Evolutionary conservation across 345 rosid genomes (phyloP).

Genomic region (Eucalyptus virginea): DNA sequence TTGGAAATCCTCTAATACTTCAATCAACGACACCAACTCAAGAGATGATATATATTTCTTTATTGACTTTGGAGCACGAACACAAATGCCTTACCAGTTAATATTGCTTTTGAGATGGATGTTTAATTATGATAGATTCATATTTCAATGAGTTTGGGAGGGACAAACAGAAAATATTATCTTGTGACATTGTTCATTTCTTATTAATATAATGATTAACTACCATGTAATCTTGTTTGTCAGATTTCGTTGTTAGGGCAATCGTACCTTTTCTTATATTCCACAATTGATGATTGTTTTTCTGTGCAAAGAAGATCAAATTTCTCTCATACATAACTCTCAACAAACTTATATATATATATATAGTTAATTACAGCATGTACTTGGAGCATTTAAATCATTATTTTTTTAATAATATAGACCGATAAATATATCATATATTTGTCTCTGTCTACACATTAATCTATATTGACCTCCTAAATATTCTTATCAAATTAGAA

Average conservation of each 20-base stretch:
- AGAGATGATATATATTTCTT: not conserved
- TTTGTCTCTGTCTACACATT: not conserved
- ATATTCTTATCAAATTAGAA: not conserved
- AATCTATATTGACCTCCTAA: not conserved
- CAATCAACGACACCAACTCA: not conserved
- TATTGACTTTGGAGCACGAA: not conserved
- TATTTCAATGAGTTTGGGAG: not conserved
- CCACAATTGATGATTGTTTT: not conserved
- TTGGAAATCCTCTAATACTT: not conserved
- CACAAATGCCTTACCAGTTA: not conserved
- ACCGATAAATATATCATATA: not conserved
- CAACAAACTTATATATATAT: not conserved
- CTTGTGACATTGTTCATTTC: not conserved
- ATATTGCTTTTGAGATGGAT: not conserved
- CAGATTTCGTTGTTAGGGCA: not conserved
- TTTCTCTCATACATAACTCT: not conserved
- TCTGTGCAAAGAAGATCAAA: not conserved
- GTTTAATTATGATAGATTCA: not conserved
- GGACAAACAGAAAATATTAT: not conserved
- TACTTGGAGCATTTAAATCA: not conserved
- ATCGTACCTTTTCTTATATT: not conserved
- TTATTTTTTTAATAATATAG: not conserved
- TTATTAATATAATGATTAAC: not conserved
- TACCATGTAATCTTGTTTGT: not conserved
- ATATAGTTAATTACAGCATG: not conserved